Percentiles rank a stretch among this genome's conserved stretches.
These are phyloP conservation scores for Russula emetica DNA, from an alignment of 768 basidiomycete genomes.

Conservation along the genomic window DNA sequence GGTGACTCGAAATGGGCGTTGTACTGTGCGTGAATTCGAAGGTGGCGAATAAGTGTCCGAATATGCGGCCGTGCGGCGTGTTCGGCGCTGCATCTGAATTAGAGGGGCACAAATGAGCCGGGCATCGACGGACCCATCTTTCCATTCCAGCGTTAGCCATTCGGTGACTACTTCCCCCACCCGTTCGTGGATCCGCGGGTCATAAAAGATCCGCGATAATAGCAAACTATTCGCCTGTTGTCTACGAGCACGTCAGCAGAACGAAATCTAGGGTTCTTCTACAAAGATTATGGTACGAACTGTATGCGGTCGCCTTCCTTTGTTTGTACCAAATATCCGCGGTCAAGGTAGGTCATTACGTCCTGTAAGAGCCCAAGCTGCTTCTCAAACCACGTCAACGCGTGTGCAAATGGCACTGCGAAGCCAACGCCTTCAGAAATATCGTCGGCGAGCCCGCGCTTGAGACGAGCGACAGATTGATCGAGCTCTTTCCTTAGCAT, in stretches of 20 bases:
- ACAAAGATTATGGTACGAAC: slow-evolving; percentile 4
- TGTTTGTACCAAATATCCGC: slow-evolving; percentile 11
- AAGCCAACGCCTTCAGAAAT: slow-evolving; percentile 43
- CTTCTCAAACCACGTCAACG: slow-evolving; percentile 60
- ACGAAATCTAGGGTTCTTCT: neutral
- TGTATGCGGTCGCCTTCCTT: slow-evolving; percentile 40
- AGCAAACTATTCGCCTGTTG: slow-evolving; percentile 18
- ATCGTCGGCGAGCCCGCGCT: slow-evolving; percentile 37
- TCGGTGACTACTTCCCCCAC: slow-evolving; percentile 12
- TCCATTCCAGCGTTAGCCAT: slow-evolving; percentile 26
- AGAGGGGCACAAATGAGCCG: neutral
- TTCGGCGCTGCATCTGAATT: slow-evolving; percentile 33
- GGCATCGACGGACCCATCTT: slow-evolving; percentile 20
- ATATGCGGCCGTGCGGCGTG: slow-evolving; percentile 44
- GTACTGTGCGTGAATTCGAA: slow-evolving; percentile 57
- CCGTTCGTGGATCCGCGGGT: neutral
- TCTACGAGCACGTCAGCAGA: slow-evolving; percentile 11
- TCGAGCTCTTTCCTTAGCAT: slow-evolving; percentile 58
- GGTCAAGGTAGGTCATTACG: slow-evolving; percentile 13
- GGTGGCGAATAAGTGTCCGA: slow-evolving; percentile 49
- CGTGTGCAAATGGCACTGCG: slow-evolving; percentile 52
- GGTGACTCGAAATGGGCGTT: slow-evolving; percentile 49
- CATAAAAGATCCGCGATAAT: slow-evolving; percentile 16
- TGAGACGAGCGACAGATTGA: slow-evolving; percentile 43
- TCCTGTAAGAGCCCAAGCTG: slow-evolving; percentile 45